Conservation (phyloP, 2,329 filamentous ascomycete genomes). For the Thyridium curvatum region DNA sequence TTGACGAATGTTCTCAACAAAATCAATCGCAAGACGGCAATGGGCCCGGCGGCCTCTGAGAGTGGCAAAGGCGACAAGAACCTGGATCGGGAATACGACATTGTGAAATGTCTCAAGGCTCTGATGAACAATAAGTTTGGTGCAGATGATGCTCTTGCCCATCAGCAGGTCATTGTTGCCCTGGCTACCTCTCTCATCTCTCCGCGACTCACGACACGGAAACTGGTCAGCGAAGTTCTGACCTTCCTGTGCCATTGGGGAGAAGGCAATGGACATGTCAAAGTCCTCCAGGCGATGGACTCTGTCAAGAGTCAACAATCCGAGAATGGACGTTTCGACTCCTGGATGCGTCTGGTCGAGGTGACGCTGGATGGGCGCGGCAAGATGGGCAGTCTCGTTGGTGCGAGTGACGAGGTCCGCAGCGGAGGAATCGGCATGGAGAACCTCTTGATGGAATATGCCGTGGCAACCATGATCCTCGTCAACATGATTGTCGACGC, state of each 20-base stretch:
- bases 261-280: constrained; percentile 76
- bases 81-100: constrained; percentile 89
- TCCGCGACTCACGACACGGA: constrained; percentile 82
- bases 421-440: constrained; percentile 98
- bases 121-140: constrained; percentile 99
- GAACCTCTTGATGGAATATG: constrained; percentile 98
- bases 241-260: constrained; percentile 97
- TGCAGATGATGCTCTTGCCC: constrained; percentile 86
- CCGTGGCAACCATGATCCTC: constrained; percentile 86
- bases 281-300: constrained; percentile 90
- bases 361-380: constrained; percentile 94
- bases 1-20: constrained; percentile 90
- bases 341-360: constrained; percentile 98
- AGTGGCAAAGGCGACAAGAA: constrained; percentile 63
- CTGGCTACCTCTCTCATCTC: constrained; percentile 83
- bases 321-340: constrained; percentile 93
- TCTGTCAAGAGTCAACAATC: constrained; percentile 80
- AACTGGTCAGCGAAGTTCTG: constrained; percentile 90
- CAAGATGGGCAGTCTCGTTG: constrained; percentile 97
- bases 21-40: constrained; percentile 80
- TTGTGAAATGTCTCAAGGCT: constrained; percentile 94
- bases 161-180: constrained; percentile 85
- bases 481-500: constrained; percentile 97
- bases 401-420: constrained; percentile 91
- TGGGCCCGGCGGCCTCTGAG: constrained; percentile 61